Evolutionary conservation across 495 filamentous ascomycete species (phyloP).

Genomic region (Aspergillus homomorphus): DNA sequence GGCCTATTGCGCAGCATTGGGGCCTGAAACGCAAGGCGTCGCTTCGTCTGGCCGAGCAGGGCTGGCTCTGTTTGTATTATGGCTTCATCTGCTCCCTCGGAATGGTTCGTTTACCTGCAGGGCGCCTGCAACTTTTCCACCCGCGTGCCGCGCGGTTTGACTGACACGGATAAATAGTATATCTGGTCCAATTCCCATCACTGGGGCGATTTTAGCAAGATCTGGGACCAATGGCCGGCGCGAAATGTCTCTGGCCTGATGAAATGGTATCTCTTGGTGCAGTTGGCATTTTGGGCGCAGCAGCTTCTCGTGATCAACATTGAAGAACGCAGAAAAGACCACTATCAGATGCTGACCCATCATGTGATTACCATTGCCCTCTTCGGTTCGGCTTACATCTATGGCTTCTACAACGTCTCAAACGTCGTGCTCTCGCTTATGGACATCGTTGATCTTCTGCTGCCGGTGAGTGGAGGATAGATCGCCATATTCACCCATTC

Average conservation of each 20-base stretch:
- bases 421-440: slow-evolving; percentile 87
- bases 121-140: not conserved
- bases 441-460: slow-evolving; percentile 86
- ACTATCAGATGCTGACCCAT: slow-evolving; percentile 93
- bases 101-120: slow-evolving; percentile 58
- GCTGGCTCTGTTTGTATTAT: slow-evolving; percentile 83
- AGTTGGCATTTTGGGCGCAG: slow-evolving; percentile 91
- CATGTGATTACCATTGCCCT: slow-evolving; percentile 85
- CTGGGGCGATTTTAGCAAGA: slow-evolving; percentile 69
- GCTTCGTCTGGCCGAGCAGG: slow-evolving; percentile 87
- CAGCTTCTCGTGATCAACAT: slow-evolving; percentile 93
- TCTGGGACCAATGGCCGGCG: slow-evolving; percentile 83
- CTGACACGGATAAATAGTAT: slow-evolving; percentile 54
- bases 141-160: not conserved
- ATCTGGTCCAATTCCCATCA: slow-evolving; percentile 73
- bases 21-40: slow-evolving; percentile 72
- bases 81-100: slow-evolving; percentile 75
- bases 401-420: slow-evolving; percentile 79
- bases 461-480: slow-evolving; percentile 63
- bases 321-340: slow-evolving; percentile 89
- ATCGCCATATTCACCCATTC: not conserved
- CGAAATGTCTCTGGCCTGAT: slow-evolving; percentile 66
- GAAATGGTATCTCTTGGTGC: slow-evolving; percentile 90
- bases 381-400: slow-evolving; percentile 76
- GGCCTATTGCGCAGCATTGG: slow-evolving; percentile 63